Percentiles rank a stretch among this genome's conserved stretches.
phyloP scores from a whole-genome alignment of 345 rosid species.

The Salix brachista region DNA sequence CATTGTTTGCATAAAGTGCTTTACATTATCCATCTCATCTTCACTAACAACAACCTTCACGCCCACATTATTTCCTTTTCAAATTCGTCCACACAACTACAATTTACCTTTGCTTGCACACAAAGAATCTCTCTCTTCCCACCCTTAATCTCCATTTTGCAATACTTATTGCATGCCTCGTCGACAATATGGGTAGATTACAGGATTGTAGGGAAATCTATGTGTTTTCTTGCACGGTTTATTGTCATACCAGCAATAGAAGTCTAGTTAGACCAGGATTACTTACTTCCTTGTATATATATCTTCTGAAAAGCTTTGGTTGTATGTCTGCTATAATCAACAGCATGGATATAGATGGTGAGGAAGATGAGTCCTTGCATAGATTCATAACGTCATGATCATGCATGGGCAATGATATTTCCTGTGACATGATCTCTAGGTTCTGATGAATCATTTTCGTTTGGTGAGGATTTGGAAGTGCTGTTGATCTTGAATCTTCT shows the following conservation, averaged over 20 bases:
- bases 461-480: slow-evolving; percentile 48
- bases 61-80: slow-evolving; percentile 20
- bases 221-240: too few species aligned
- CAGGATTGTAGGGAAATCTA: too few species aligned
- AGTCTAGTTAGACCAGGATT: too few species aligned
- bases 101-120: not conserved
- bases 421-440: slow-evolving; percentile 30
- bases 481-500: slow-evolving; percentile 51
- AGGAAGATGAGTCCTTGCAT: slow-evolving; percentile 51
- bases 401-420: slow-evolving; percentile 40
- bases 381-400: slow-evolving; percentile 43
- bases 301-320: too few species aligned
- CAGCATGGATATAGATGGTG: slow-evolving; percentile 41
- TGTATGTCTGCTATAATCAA: too few species aligned
- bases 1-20: not conserved
- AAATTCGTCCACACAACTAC: slow-evolving; percentile 20
- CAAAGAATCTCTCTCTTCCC: not conserved
- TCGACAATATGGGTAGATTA: not conserved
- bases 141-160: slow-evolving; percentile 6
- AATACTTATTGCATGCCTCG: slow-evolving; percentile 12
- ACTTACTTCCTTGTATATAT: too few species aligned
- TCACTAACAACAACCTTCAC: slow-evolving; percentile 9
- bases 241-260: too few species aligned
- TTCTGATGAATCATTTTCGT: slow-evolving; percentile 57
- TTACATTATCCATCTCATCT: not conserved